Conservation (phyloP, 1,284 basidiomycete genomes). For the Gymnopus androsaceus region DNA sequence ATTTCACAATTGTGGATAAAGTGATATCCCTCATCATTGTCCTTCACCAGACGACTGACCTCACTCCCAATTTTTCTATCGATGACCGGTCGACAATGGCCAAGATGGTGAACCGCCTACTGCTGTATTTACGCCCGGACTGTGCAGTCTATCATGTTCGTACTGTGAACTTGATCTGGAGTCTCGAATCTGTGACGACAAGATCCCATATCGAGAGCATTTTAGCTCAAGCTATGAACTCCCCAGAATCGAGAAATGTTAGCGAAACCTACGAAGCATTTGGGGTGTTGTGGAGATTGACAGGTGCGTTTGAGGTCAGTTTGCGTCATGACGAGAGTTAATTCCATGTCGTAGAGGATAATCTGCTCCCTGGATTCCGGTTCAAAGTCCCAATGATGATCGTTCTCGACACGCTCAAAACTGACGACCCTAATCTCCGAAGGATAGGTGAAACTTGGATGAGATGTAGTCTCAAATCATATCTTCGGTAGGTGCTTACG, state of each 20-base stretch:
- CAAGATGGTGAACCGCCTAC: constrained; percentile 67
- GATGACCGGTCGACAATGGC: constrained; percentile 55
- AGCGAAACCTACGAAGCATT: constrained; percentile 82
- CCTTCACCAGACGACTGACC: constrained; percentile 49
- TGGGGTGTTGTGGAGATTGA: constrained; percentile 89
- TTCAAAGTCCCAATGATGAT: constrained; percentile 87
- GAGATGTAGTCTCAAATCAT: constrained; percentile 89
- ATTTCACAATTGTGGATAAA: constrained; percentile 69
- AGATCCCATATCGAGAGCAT: constrained; percentile 78
- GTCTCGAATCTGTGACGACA: constrained; percentile 63
- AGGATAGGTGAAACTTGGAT: constrained; percentile 93
- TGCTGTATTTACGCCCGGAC: constrained; percentile 73
- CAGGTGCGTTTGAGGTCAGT: constrained; percentile 52
- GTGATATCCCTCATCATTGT: constrained; percentile 61
- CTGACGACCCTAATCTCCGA: constrained; percentile 70
- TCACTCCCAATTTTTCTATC: constrained; percentile 58
- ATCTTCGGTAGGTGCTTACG: constrained; percentile 66
- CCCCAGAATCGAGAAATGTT: constrained; percentile 47
- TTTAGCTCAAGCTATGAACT: constrained; percentile 69
- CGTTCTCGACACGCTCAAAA: constrained; percentile 82
- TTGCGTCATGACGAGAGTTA: background rate
- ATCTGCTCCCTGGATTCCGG: constrained; percentile 74
- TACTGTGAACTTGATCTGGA: constrained; percentile 87
- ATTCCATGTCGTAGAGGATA: constrained; percentile 65
- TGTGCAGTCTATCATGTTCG: constrained; percentile 79